A percentile compares a stretch with the other conserved stretches of the same genome.
Evolutionary conservation across 1,284 basidiomycete genomes (phyloP).

Genomic region (Cryptococcus sp.): DNA sequence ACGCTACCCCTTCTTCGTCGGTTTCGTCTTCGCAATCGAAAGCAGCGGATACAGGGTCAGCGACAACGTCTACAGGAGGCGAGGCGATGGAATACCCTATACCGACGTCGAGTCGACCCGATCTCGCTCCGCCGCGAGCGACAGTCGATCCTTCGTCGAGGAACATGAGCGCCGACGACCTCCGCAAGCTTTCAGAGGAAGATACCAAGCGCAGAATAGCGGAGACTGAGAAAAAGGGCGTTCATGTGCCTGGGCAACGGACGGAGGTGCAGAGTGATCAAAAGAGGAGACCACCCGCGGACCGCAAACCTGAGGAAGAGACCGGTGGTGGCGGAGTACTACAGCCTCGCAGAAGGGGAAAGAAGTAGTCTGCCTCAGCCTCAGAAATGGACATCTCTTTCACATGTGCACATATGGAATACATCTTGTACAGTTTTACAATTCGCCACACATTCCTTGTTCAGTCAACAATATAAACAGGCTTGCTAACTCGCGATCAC

Average conservation of each 20-base stretch:
- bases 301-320: conserved; percentile 1
- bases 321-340: conserved; percentile 5
- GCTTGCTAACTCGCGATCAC: too few species aligned
- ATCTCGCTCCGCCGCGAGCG: conserved; percentile 29
- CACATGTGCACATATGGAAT: too few species aligned
- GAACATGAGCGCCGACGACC: conserved; percentile 30
- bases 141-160: conserved; percentile 34
- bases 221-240: conserved; percentile 26
- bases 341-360: conserved; percentile 8
- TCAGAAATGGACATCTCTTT: too few species aligned
- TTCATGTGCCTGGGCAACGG: conserved; percentile 2
- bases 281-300: neutral
- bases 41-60: too few species aligned
- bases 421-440: too few species aligned
- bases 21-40: too few species aligned
- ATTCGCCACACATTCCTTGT: too few species aligned
- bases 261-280: conserved; percentile 1
- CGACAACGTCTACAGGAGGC: conserved; percentile 2
- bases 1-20: neutral
- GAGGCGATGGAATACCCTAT: conserved; percentile 15
- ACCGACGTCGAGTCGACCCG: conserved; percentile 24
- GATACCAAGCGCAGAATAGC: conserved; percentile 45
- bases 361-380: neutral
- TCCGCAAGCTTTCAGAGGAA: conserved; percentile 44
- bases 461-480: too few species aligned